phyloP scores from a whole-genome alignment of 164 flowering plant genomes.

The Santalum album region DNA sequence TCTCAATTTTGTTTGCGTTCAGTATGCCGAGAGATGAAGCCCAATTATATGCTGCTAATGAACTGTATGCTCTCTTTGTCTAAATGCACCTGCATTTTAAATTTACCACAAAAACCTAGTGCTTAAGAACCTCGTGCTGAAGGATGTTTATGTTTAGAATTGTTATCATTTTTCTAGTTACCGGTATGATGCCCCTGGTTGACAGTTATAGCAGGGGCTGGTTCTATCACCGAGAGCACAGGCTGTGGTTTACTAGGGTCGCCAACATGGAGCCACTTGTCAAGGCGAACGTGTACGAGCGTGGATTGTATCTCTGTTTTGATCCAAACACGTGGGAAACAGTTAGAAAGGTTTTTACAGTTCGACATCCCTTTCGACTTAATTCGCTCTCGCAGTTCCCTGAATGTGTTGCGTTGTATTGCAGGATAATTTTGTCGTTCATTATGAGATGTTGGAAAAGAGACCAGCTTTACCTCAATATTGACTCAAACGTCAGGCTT shows the following conservation, averaged over 20 bases:
- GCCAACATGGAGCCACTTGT: constrained; percentile 48
- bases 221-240: constrained; percentile 59
- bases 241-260: constrained; percentile 46
- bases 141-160: background rate
- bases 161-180: background rate
- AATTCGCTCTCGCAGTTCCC: background rate
- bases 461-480: constrained; percentile 55
- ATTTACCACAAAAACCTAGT: too few species aligned
- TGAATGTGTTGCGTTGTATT: background rate
- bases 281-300: constrained; percentile 44
- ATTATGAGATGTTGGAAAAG: constrained; percentile 65
- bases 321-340: constrained; percentile 62
- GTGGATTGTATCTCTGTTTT: constrained; percentile 61
- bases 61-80: constrained; percentile 50
- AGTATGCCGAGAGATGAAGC: constrained; percentile 99
- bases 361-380: too few species aligned
- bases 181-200: background rate
- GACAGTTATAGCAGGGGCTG: constrained; percentile 57
- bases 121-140: too few species aligned
- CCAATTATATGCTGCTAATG: constrained; percentile 85
- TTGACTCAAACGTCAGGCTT: constrained; percentile 14
- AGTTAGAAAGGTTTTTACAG: constrained; percentile 39
- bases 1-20: constrained; percentile 13
- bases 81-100: background rate
- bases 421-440: constrained; percentile 66